Evolutionary conservation across 345 rosid genomes (phyloP), one percentile per base, ranked within the genome.

Genomic region (Triadica sebifera): DNA sequence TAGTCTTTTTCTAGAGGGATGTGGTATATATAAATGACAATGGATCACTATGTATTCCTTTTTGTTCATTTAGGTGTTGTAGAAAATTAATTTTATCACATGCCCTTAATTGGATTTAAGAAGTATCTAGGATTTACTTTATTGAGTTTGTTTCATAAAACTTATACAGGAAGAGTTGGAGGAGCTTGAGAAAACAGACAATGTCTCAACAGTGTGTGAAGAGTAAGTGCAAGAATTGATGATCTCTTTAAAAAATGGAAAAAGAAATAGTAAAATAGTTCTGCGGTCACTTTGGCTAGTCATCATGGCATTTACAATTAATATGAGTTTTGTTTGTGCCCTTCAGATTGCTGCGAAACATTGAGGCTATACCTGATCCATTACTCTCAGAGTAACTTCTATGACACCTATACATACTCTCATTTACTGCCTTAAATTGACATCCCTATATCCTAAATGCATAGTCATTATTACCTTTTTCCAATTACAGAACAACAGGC

Each of bases 141-240:
- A 43, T 58, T 58, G 4, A 16, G 17, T 55, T 37, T 71, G 53
- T 67, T 57, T 65, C 41, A 52, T 72, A 22, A 65, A 59, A 56
- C 79, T 69, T 75, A 38, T 75, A 39, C 86, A 91, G 96, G 76
- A 81, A 53, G 92, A 91, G 83, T 71, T 91, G 87, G 85, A 83
- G 41, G 87, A 83, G 79, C 84, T 91, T 8, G 89, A 84, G 69
- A 66, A 50, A 43, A 76, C 87, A 8, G 86, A 78, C 58, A 82
- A 69, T 29, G 81, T 84, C 38, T 86, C 91, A 46, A 73, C 84
- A 43, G 77, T 84, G 65, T 89, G 93, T 73, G 84, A 81, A 53
- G 92, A 81, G 96, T 91, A 85, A 89, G 96, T 87, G 10, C 45
- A 60, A 72, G 20, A 65, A 71, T 10, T 24, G 50, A 46, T 56